Conservation (phyloP, 2,329 filamentous ascomycete genomes). For the Alternaria metachromatica region DNA sequence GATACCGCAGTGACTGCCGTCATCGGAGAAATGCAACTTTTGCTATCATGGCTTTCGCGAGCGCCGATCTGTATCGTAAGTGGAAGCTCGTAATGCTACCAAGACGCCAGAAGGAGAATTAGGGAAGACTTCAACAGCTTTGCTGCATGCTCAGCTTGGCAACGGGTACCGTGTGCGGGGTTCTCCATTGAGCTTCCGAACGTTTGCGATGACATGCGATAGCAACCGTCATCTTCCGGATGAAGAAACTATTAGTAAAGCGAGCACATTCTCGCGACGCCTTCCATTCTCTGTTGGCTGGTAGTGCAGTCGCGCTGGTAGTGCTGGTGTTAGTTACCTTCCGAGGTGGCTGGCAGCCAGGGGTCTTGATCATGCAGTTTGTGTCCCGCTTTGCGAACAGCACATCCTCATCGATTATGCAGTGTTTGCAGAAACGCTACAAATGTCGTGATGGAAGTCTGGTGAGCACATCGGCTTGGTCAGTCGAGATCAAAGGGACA, state of each 20-base stretch:
- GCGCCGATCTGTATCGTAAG: constrained; percentile 19
- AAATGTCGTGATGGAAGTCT: neutral
- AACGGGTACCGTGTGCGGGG: constrained; percentile 13
- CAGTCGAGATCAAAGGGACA: neutral
- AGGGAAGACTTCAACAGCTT: constrained; percentile 1
- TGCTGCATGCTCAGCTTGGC: constrained; percentile 15
- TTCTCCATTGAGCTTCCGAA: constrained; percentile 2
- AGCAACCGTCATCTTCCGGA: neutral
- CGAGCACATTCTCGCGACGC: neutral
- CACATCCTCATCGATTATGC: neutral
- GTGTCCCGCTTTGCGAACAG: neutral
- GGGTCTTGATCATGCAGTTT: neutral
- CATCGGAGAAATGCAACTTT: constrained; percentile 8
- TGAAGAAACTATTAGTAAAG: neutral
- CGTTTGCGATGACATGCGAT: neutral
- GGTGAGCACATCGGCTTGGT: neutral
- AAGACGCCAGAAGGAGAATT: constrained; percentile 16
- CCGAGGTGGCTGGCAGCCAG: neutral
- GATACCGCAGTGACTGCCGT: constrained; percentile 10
- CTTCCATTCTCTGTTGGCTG: neutral
- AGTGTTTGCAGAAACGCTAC: neutral
- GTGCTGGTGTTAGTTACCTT: neutral
- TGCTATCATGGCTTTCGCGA: constrained; percentile 5
- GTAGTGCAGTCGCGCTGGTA: neutral
- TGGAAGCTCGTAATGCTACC: constrained; percentile 28